Evolutionary conservation across 768 basidiomycete genomes (phyloP).

Genomic region (Dacryopinax primogenitus): DNA sequence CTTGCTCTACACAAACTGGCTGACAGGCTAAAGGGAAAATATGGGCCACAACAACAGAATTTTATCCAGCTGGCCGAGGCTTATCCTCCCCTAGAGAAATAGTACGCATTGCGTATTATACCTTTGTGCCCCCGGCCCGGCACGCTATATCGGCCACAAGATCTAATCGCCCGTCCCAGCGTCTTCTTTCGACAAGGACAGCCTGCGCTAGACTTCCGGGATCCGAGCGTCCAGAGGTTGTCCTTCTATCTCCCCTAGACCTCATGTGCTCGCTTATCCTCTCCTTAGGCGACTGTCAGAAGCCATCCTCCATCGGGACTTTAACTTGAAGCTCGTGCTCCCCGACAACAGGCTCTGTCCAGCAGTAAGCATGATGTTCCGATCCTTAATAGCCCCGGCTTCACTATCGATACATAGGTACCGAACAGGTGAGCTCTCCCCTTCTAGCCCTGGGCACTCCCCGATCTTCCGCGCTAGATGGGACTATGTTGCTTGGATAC

Average conservation of each 20-base stretch:
- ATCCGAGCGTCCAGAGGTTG: conserved; percentile 58
- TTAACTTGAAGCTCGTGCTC: conserved; percentile 46
- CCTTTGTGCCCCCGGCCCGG: no score
- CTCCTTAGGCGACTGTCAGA: conserved; percentile 56
- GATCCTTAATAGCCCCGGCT: neutral
- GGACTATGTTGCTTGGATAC: conserved; percentile 21
- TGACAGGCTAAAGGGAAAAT: conserved; percentile 5
- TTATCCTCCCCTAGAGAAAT: conserved; percentile 43
- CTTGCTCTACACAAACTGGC: neutral
- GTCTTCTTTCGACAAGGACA: conserved; percentile 21
- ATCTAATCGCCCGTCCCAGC: conserved; percentile 17
- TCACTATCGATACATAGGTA: conserved; percentile 33
- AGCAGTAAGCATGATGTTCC: conserved; percentile 41
- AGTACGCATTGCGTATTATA: conserved; percentile 37
- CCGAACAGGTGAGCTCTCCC: conserved; percentile 47
- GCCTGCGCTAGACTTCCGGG: conserved; percentile 58
- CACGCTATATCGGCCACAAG: no score
- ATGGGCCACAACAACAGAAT: conserved; percentile 32
- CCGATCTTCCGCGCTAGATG: conserved; percentile 21
- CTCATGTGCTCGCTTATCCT: neutral
- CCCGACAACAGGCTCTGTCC: conserved; percentile 72
- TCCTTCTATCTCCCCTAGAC: neutral
- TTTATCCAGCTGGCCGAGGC: conserved; percentile 45
- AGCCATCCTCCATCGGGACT: conserved; percentile 65
- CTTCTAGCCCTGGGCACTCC: neutral